A percentile compares a stretch with the other conserved stretches of the same genome.
Evolutionary conservation across 129 eudicot genomes (phyloP).

Genomic region (Pulicaria dysenterica): DNA sequence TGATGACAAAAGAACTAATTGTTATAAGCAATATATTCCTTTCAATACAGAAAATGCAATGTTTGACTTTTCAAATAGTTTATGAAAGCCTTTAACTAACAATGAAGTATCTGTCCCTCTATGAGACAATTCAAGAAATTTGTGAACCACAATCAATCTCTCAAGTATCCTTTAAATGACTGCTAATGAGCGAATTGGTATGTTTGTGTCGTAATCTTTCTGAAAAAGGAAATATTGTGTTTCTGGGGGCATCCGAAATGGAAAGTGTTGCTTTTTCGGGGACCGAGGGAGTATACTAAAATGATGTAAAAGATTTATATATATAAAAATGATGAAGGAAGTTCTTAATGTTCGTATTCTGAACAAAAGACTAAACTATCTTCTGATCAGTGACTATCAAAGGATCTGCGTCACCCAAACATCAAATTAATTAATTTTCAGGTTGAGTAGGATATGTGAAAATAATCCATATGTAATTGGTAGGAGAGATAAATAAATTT

Average conservation of each 20-base stretch:
- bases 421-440: background rate
- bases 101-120: background rate
- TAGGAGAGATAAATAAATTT: background rate
- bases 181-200: background rate
- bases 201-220: background rate
- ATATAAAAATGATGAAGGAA: background rate
- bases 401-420: conserved; percentile 17
- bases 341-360: background rate
- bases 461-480: background rate
- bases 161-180: background rate
- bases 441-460: background rate
- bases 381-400: background rate
- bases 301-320: background rate
- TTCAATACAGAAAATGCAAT: background rate
- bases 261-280: background rate
- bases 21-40: background rate
- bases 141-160: background rate
- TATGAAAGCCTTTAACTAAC: background rate
- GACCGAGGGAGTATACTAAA: background rate
- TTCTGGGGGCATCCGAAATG: background rate
- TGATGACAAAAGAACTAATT: too few species aligned
- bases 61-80: background rate
- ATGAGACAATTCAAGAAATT: background rate
- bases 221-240: background rate
- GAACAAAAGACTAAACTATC: background rate